Evolutionary conservation across 1,139 yeast genomes (phyloP), one percentile per base, ranked within the genome.

Genomic region (Candida dubliniensis): DNA sequence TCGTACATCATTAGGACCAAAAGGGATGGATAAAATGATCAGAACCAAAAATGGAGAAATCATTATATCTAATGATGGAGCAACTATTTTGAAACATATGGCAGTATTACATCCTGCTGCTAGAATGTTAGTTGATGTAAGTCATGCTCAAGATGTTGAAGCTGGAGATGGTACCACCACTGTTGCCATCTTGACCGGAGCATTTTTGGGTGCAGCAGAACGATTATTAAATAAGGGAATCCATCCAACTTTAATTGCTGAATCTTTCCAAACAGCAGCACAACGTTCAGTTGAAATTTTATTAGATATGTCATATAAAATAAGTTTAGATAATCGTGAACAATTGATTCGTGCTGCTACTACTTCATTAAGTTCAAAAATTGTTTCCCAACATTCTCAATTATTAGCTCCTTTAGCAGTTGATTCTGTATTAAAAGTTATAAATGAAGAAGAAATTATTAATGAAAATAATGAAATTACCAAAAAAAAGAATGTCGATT

Each of bases 101-200:
- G 98, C 97, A 8, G 96, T 95, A 36, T 77, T 95, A 57, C 99
- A 90, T 64, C 99, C 99, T 2, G 99, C 97, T 2, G 99, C 99
- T 2, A 84, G 91, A 60, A 93, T 95, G 98, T 79, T 93, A 56
- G 99, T 93, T 41, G 99, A 95, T 63, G 89, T 95, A 26, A 86
- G 96, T 51, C 96, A 93, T 40, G 98, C 99, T 1, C 99, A 93
- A 67, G 99, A 93, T 59, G 85, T 91, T 31, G 99, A 91, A 64
- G 98, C 99, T 18, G 99, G 99, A 46, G 99, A 93, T 63, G 99
- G 99, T 53, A 93, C 99, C 36, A 93, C 99, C 0, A 84, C 97
- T 1, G 99, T 93, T 32, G 99, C 95, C 31, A 93, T 93, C 48
- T 76, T 93, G 53, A 89, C 98, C 4, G 99, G 99, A 27, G 93